Evolutionary conservation across 1,284 basidiomycete genomes (phyloP).

Genomic region (Schizopora paradoxa): DNA sequence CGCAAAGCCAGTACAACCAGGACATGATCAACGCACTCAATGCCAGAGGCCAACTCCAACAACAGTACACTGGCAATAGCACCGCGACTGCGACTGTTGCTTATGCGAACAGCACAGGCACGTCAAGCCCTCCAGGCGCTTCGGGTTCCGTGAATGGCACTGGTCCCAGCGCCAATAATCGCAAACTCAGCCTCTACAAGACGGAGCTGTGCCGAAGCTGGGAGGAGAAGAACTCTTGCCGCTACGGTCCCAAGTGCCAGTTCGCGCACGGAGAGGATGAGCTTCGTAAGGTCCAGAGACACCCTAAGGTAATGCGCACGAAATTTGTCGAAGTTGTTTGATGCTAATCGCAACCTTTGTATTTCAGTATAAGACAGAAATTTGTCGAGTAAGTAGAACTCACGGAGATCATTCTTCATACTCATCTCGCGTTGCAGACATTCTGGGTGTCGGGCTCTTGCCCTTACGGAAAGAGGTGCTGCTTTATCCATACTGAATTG

Average conservation of each 20-base stretch:
- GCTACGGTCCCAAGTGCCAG: constrained; percentile 83
- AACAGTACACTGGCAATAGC: constrained; percentile 52
- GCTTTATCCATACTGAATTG: constrained; percentile 85
- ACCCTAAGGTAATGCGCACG: constrained; percentile 66
- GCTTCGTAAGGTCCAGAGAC: constrained; percentile 72
- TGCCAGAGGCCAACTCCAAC: constrained; percentile 6
- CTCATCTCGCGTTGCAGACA: constrained; percentile 43
- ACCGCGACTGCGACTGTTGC: constrained; percentile 33
- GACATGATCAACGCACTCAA: constrained; percentile 54
- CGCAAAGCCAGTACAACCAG: constrained; percentile 55
- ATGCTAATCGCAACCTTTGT: constrained; percentile 16
- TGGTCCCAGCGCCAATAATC: constrained; percentile 82
- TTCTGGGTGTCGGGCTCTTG: constrained; percentile 90
- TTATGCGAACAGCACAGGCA: constrained; percentile 35
- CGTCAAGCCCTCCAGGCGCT: constrained; percentile 26
- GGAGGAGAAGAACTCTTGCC: constrained; percentile 89
- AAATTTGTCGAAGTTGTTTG: constrained; percentile 8
- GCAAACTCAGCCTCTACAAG: constrained; percentile 86
- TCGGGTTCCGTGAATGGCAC: too few species aligned
- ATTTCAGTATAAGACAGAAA: constrained; percentile 83
- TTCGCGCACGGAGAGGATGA: constrained; percentile 90
- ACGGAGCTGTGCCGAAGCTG: constrained; percentile 89
- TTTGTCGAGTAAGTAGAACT: constrained; percentile 64
- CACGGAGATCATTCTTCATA: constrained; percentile 6
- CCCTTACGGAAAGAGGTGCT: constrained; percentile 85